Evolutionary conservation across 345 rosid genomes (phyloP), one percentile per base, ranked within the genome.

Genomic region (Syzygium grande): DNA sequence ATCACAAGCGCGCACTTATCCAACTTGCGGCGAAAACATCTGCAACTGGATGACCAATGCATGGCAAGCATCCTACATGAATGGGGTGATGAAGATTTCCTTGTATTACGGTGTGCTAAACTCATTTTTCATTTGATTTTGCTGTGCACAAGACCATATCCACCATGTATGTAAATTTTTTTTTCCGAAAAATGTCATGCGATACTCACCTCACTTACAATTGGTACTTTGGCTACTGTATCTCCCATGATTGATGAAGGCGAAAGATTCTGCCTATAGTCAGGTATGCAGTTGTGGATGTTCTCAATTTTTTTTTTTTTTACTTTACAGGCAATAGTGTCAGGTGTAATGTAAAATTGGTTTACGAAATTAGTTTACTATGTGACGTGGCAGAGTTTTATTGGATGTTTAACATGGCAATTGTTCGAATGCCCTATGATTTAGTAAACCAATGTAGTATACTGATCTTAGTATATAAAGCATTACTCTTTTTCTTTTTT

Each of bases 21-120:
- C 98, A 96, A 84, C 94, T 96, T 87, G 93, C 96, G 0, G 95
- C 96, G 38, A 95, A 92, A 92, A 92, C 99, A 23, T 93, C 97
- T 53, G 85, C 89, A 16, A 52, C 87, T 16, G 89, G 88, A 38
- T 93, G 86, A 90, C 73, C 51, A 2, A 73, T 73, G 83, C 49
- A 22, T 19, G 83, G 83, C 49, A 34, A 73, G 49, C 83, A 38
- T 38, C 83, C 49, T 73, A 19, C 85, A 84, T 84, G 85, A 53
- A 84, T 51, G 22, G 85, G 58, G 41, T 12, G 2, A 30, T 84
- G 27, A 38, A 38, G 83, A 73, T 73, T 73, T 38, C 49, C 83
- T 73, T 73, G 83, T 73, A 73, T 73, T 73, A 38, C 14, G 2
- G 83, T 73, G 83, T 73, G 83, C 38, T 34, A 19, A 73, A 73